Conservation (phyloP, 371 early-diverging fungal genomes). For the Antonospora locustae region DNA sequence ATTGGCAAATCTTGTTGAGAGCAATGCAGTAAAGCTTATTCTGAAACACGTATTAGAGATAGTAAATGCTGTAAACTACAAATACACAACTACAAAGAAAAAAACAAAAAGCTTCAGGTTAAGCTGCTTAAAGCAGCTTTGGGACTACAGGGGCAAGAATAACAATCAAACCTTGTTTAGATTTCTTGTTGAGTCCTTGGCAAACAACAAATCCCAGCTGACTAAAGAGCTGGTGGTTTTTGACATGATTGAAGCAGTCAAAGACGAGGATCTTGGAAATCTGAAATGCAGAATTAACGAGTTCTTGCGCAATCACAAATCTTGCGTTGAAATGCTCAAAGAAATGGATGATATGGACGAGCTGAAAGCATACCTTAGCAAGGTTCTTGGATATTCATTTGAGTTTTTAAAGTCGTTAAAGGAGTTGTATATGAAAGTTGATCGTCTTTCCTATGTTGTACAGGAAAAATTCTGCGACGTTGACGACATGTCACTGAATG, state of each 20-base stretch:
- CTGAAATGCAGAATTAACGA: conserved; percentile 30
- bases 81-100: conserved; percentile 17
- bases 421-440: conserved; percentile 6
- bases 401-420: conserved; percentile 1
- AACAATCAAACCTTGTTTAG: conserved; percentile 16
- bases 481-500: conserved; percentile 1
- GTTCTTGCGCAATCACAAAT: conserved; percentile 19
- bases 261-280: conserved; percentile 18
- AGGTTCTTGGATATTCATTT: conserved; percentile 15
- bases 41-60: conserved; percentile 33
- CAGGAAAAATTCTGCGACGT: conserved; percentile 30
- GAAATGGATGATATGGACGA: conserved; percentile 9
- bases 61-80: conserved; percentile 36
- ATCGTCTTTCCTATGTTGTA: conserved; percentile 9
- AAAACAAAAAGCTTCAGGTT: conserved; percentile 32
- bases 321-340: conserved; percentile 3
- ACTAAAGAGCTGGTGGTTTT: conserved; percentile 10
- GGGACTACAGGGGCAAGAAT: conserved; percentile 25
- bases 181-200: conserved; percentile 20
- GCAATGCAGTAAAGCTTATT: conserved; percentile 20
- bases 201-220: not conserved
- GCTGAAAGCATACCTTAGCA: not conserved
- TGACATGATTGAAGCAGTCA: conserved; percentile 16
- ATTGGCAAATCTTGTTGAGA: conserved; percentile 16
- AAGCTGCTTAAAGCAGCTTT: conserved; percentile 22